Evolutionary conservation across 2,329 filamentous ascomycete species (phyloP).

Genomic region (Apiospora arundinis): DNA sequence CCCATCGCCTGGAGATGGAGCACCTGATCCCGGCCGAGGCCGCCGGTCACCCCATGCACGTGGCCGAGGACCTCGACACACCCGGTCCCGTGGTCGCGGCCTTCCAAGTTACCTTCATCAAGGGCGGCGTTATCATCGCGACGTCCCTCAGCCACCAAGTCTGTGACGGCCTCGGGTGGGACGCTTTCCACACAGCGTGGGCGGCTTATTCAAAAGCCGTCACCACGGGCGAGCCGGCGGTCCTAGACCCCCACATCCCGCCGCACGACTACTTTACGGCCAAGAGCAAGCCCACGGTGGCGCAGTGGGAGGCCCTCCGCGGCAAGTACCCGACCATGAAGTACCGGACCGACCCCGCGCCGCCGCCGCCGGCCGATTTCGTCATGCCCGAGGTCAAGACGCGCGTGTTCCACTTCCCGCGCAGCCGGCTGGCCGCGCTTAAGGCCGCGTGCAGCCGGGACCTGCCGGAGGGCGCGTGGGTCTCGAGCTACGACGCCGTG

Average conservation of each 20-base stretch:
- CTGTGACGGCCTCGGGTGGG: conserved; percentile 18
- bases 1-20: not conserved
- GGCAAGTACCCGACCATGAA: conserved; percentile 17
- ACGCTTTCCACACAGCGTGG: conserved; percentile 11
- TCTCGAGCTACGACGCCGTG: conserved; percentile 21
- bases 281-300: not conserved
- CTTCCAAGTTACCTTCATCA: conserved; percentile 18
- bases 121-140: conserved; percentile 17
- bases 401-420: conserved; percentile 21
- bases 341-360: not conserved
- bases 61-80: conserved; percentile 13
- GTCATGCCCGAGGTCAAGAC: conserved; percentile 17
- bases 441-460: conserved; percentile 15
- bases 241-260: not conserved
- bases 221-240: not conserved
- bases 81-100: conserved; percentile 15
- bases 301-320: conserved; percentile 2
- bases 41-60: conserved; percentile 5
- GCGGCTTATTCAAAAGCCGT: conserved; percentile 19
- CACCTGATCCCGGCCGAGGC: conserved; percentile 6
- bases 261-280: not conserved
- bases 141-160: conserved; percentile 16
- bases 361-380: conserved; percentile 13
- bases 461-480: not conserved
- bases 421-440: not conserved